Conservation (phyloP, 768 basidiomycete genomes). For the Boletus pseudo-olivaceus region DNA sequence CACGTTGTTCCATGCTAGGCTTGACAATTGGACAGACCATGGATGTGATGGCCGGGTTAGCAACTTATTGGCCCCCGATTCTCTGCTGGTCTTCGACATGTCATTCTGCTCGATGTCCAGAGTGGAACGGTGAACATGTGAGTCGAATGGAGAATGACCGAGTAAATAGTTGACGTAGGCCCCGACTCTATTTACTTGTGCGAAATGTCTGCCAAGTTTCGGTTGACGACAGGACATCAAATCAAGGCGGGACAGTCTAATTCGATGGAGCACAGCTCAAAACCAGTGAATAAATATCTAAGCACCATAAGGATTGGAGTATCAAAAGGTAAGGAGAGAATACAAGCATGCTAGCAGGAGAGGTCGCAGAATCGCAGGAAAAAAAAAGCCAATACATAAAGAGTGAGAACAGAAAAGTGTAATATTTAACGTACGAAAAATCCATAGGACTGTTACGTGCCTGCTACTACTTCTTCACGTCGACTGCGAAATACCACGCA, state of each 20-base stretch:
- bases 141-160: background rate
- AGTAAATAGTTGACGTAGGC: no score
- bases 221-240: background rate
- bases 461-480: background rate
- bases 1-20: no score
- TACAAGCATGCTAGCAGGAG: background rate
- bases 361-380: background rate
- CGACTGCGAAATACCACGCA: slow-evolving; percentile 1
- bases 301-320: no score
- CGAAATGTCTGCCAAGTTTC: no score
- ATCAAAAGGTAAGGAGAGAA: background rate
- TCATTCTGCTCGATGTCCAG: background rate
- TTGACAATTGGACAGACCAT: no score
- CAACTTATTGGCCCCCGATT: no score
- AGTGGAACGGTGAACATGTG: background rate
- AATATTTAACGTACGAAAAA: background rate
- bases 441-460: background rate
- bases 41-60: no score
- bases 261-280: no score
- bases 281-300: background rate
- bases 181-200: no score
- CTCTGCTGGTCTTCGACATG: background rate
- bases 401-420: no score
- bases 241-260: no score
- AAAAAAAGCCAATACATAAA: no score